Conservation (phyloP, 75 land plant species). For the Larix kaempferi region DNA sequence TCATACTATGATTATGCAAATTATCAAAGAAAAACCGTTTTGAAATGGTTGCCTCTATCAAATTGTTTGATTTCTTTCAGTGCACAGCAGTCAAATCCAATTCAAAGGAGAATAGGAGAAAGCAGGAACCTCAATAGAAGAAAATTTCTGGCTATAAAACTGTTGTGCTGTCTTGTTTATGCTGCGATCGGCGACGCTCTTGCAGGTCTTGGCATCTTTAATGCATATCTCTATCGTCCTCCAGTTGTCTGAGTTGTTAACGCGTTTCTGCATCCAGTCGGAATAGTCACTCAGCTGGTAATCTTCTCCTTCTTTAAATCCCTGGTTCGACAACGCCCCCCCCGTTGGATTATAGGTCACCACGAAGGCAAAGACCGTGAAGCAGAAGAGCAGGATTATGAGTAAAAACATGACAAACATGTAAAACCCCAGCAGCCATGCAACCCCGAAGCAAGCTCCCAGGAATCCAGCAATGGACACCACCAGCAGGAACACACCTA, state of each 20-base stretch:
- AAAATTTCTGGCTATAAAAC: slow-evolving; percentile 25
- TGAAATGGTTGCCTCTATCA: too few species aligned
- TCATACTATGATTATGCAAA: too few species aligned
- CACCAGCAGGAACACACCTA: slow-evolving; percentile 48
- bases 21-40: too few species aligned
- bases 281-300: slow-evolving; percentile 34
- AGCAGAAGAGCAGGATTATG: slow-evolving; percentile 26
- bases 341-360: slow-evolving; percentile 32
- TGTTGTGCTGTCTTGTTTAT: not conserved
- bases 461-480: slow-evolving; percentile 24
- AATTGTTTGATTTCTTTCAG: too few species aligned
- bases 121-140: slow-evolving; percentile 45
- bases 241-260: slow-evolving; percentile 29
- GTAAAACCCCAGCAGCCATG: slow-evolving; percentile 21
- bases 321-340: slow-evolving; percentile 11
- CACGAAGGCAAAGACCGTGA: slow-evolving; percentile 34
- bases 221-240: slow-evolving; percentile 24
- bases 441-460: slow-evolving; percentile 22
- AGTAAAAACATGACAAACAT: slow-evolving; percentile 17
- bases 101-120: too few species aligned
- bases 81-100: too few species aligned
- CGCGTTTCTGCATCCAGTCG: slow-evolving; percentile 34
- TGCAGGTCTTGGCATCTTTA: slow-evolving; percentile 28
- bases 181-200: not conserved
- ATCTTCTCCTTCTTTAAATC: slow-evolving; percentile 31